A percentile compares a stretch with the other conserved stretches of the same genome.
These are phyloP conservation scores for Pseudogymnoascus sp. DNA, from an alignment of 2,329 filamentous ascomycete genomes.

Conservation along the genomic window DNA sequence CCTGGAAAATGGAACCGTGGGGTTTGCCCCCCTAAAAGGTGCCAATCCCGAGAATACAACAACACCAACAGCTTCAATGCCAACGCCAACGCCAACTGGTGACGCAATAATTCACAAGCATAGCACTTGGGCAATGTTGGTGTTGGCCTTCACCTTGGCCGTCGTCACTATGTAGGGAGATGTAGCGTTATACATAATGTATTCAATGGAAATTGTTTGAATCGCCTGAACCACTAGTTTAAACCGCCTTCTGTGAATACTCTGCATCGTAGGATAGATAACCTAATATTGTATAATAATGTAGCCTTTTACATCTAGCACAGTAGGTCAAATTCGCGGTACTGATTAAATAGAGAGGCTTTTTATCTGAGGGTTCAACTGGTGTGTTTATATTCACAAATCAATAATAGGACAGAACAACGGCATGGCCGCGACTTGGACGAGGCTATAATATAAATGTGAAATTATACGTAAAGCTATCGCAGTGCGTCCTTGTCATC, in stretches of 20 bases:
- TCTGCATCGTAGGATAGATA: not conserved
- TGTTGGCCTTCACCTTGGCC: not conserved
- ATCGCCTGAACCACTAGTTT: not conserved
- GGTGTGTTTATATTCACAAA: not conserved
- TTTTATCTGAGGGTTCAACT: not conserved
- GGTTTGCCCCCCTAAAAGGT: not conserved
- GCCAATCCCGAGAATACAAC: not conserved
- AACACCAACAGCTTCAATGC: not conserved
- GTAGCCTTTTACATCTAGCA: not conserved
- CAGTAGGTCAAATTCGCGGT: too few relatives aligned
- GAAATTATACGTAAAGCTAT: not conserved
- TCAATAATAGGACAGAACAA: conserved; percentile 13
- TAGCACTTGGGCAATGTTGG: not conserved
- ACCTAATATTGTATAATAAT: not conserved
- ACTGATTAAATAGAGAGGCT: not conserved
- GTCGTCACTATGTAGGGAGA: not conserved
- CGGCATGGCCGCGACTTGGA: conserved; percentile 16
- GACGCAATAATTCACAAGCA: not conserved
- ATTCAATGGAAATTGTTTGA: not conserved
- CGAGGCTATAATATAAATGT: conserved; percentile 13
- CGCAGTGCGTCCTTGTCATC: conserved; percentile 21
- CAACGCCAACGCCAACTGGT: not conserved
- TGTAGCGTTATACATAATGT: not conserved
- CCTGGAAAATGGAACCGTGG: not conserved
- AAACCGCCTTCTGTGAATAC: not conserved